These are phyloP conservation scores for Phaeophleospora eucalypticola DNA, from an alignment of 2,329 filamentous ascomycete genomes.

Conservation along the genomic window DNA sequence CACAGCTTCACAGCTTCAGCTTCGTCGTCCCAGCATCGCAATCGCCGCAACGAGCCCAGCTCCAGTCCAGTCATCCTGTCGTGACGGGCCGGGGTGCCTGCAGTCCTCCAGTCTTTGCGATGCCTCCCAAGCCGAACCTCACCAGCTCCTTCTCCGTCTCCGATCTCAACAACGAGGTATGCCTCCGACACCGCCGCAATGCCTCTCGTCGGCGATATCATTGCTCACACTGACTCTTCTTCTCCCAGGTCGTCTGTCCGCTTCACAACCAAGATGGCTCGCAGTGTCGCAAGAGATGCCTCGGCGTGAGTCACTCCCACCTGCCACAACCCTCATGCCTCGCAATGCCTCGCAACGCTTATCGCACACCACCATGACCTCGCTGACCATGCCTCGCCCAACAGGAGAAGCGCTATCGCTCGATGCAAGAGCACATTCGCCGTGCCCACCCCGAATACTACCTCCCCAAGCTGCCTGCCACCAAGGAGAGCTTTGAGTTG, in stretches of 20 bases:
- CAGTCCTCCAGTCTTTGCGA: slow-evolving; percentile 41
- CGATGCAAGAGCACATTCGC: slow-evolving; percentile 99
- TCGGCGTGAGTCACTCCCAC: slow-evolving; percentile 71
- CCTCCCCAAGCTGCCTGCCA: slow-evolving; percentile 94
- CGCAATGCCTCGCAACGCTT: slow-evolving; percentile 1
- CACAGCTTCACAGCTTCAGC: background rate
- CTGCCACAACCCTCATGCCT: slow-evolving; percentile 22
- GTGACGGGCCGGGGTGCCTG: slow-evolving; percentile 2
- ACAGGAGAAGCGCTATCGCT: slow-evolving; percentile 92
- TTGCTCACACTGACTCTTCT: slow-evolving; percentile 76
- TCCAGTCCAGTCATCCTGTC: background rate
- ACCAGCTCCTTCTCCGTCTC: slow-evolving; percentile 9
- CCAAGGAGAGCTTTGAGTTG: slow-evolving; percentile 92
- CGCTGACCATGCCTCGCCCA: slow-evolving; percentile 30
- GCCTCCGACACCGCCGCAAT: slow-evolving; percentile 47
- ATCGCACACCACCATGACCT: slow-evolving; percentile 11
- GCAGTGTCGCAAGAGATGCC: slow-evolving; percentile 93
- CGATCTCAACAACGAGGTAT: slow-evolving; percentile 24
- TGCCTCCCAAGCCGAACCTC: slow-evolving; percentile 61
- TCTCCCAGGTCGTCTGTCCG: slow-evolving; percentile 95
- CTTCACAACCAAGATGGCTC: slow-evolving; percentile 94
- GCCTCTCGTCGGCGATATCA: background rate
- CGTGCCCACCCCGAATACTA: slow-evolving; percentile 96
- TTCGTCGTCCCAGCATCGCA: too few species aligned
- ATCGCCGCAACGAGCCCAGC: slow-evolving; percentile 4